Conservation (phyloP, 805 yeast genomes). For the Torulaspora delbrueckii region DNA sequence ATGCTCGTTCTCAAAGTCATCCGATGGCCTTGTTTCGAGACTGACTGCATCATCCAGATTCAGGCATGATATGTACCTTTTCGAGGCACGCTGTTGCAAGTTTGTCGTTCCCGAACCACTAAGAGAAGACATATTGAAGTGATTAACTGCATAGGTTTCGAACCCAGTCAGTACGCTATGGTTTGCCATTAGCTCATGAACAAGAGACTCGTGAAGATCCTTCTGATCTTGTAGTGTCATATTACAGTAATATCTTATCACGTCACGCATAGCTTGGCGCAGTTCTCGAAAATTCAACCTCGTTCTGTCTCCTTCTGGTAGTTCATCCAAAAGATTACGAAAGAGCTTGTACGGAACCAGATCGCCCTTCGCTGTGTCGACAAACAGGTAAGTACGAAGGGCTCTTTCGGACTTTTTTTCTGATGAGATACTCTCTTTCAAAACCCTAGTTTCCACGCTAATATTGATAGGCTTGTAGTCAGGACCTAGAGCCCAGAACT, state of each 20-base stretch:
- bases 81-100: background rate
- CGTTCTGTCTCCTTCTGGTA: background rate
- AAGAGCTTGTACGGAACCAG: background rate
- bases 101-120: background rate
- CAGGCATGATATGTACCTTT: background rate
- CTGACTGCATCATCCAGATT: background rate
- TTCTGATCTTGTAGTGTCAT: background rate
- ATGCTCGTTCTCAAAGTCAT: too few relatives aligned
- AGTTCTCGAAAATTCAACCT: constrained; percentile 1
- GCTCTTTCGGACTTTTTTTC: background rate
- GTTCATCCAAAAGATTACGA: too few relatives aligned
- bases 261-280: constrained; percentile 2
- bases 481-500: background rate
- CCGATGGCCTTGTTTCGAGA: too few relatives aligned
- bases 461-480: background rate
- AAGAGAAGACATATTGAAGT: background rate
- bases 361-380: constrained; percentile 2
- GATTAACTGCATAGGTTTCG: background rate
- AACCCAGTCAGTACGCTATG: background rate
- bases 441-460: background rate
- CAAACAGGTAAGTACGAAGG: background rate
- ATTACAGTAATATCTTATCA: background rate
- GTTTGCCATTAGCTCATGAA: background rate
- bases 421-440: background rate
- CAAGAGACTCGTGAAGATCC: background rate